These are phyloP conservation scores for Nannochloris sp. DNA, from an alignment of 139 green algal species.

Conservation along the genomic window DNA sequence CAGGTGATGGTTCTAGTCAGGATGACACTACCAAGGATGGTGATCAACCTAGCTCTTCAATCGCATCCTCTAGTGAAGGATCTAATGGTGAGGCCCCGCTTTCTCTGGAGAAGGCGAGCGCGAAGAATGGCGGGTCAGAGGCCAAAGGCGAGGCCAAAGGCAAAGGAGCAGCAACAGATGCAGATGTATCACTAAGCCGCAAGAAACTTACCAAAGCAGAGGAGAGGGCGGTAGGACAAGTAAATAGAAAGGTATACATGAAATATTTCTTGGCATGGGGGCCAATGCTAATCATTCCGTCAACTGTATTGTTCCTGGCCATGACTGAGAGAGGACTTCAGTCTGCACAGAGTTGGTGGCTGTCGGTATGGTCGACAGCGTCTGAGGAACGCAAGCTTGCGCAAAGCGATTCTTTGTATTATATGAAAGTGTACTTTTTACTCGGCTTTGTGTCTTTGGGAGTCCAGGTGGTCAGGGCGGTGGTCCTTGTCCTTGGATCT, in stretches of 20 bases:
- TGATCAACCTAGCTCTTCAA: too few relatives aligned
- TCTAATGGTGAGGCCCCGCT: too few relatives aligned
- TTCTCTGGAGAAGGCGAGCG: too few relatives aligned
- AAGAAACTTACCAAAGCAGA: constrained; percentile 42
- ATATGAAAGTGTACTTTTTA: constrained; percentile 58
- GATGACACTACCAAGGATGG: too few relatives aligned
- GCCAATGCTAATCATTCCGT: constrained; percentile 45
- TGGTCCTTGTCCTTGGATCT: constrained; percentile 40
- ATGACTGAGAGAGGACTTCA: constrained; percentile 36
- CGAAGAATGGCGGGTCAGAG: not conserved
- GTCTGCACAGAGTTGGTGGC: constrained; percentile 65
- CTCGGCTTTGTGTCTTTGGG: constrained; percentile 51
- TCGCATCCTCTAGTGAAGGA: too few relatives aligned
- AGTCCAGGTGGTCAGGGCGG: constrained; percentile 23
- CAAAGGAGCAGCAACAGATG: not conserved
- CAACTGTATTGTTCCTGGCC: constrained; percentile 29
- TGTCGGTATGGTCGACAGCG: constrained; percentile 48
- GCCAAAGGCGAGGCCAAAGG: not conserved
- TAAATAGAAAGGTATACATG: constrained; percentile 57
- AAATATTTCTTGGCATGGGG: constrained; percentile 68
- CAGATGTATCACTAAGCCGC: constrained; percentile 14
- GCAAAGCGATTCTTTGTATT: constrained; percentile 18
- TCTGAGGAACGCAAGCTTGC: constrained; percentile 6
- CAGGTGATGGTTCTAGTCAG: not conserved
- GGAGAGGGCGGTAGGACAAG: constrained; percentile 56